phyloP scores from a whole-genome alignment of 2,329 filamentous ascomycete genomes.

The Trichoderma asperellum region DNA sequence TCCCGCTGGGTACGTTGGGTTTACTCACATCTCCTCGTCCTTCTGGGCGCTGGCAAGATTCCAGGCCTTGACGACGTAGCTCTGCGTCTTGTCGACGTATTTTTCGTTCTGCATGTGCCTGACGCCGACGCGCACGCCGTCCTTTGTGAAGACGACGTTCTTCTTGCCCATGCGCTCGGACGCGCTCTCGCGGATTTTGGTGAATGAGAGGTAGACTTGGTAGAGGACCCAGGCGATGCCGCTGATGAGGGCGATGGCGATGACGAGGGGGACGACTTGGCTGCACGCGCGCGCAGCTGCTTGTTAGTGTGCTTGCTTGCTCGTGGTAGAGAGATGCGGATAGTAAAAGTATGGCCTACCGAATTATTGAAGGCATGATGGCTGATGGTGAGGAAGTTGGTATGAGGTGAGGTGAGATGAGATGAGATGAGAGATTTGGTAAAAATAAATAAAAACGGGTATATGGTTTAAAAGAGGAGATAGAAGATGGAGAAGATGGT shows the following conservation, averaged over 20 bases:
- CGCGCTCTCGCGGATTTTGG: constrained; percentile 67
- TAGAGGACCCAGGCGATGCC: constrained; percentile 68
- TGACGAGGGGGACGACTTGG: constrained; percentile 67
- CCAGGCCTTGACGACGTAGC: constrained; percentile 68
- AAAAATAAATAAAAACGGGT: not conserved
- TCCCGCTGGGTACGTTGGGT: too few species aligned
- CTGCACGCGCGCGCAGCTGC: constrained; percentile 40
- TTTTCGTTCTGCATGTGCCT: constrained; percentile 70
- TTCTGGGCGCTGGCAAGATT: constrained; percentile 51
- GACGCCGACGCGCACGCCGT: constrained; percentile 72
- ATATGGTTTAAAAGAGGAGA: not conserved
- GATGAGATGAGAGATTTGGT: not conserved
- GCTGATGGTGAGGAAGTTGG: not conserved
- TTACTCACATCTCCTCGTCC: constrained; percentile 33
- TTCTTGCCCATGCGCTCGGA: constrained; percentile 73
- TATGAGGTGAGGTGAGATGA: not conserved
- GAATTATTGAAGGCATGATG: constrained; percentile 21
- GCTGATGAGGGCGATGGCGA: constrained; percentile 66
- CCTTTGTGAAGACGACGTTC: constrained; percentile 75
- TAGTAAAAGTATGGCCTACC: not conserved
- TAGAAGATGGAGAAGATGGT: not conserved
- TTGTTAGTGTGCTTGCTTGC: not conserved
- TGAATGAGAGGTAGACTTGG: constrained; percentile 70
- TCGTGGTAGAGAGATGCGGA: not conserved
- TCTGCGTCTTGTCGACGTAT: constrained; percentile 75